Percentiles rank a stretch among this genome's conserved stretches.
These are phyloP conservation scores for Phyllosticta ampelicida DNA, from an alignment of 2,329 filamentous ascomycete species.

Conservation along the genomic window DNA sequence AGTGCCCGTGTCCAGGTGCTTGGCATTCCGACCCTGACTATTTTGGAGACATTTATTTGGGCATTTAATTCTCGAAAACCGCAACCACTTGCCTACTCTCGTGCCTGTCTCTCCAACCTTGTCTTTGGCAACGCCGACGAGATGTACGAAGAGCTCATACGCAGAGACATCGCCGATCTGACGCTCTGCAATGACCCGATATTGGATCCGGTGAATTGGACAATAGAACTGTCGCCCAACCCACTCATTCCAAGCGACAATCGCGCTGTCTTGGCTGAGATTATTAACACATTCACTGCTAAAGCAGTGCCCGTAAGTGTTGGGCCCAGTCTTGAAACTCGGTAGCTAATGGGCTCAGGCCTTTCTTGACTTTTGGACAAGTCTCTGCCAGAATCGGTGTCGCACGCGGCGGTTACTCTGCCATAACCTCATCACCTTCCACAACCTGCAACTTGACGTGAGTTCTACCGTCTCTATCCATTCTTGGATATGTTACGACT, in stretches of 20 bases:
- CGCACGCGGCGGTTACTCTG: constrained; percentile 81
- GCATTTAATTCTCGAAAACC: constrained; percentile 69
- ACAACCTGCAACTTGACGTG: constrained; percentile 69
- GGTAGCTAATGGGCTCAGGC: constrained; percentile 3
- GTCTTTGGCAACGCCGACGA: constrained; percentile 56
- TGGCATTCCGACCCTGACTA: not conserved
- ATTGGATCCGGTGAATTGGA: constrained; percentile 63
- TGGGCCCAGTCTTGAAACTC: not conserved
- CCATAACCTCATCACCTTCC: constrained; percentile 74
- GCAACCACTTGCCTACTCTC: constrained; percentile 72
- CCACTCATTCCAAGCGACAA: constrained; percentile 51
- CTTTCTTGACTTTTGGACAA: constrained; percentile 52
- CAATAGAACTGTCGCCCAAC: constrained; percentile 48
- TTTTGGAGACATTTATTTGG: constrained; percentile 56
- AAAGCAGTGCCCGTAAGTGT: constrained; percentile 36
- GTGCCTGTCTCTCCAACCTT: constrained; percentile 66
- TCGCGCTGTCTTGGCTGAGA: constrained; percentile 58
- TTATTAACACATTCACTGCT: constrained; percentile 59
- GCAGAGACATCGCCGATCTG: constrained; percentile 69
- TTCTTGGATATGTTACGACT: not conserved
- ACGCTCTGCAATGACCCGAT: constrained; percentile 62
- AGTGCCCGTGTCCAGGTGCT: not conserved
- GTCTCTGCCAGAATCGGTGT: constrained; percentile 81
- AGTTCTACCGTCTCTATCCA: constrained; percentile 1
- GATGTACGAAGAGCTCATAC: constrained; percentile 62